Evolutionary conservation across 164 flowering plant species (phyloP), one percentile per base, ranked within the genome.

Genomic region (Magnolia changhungtana): DNA sequence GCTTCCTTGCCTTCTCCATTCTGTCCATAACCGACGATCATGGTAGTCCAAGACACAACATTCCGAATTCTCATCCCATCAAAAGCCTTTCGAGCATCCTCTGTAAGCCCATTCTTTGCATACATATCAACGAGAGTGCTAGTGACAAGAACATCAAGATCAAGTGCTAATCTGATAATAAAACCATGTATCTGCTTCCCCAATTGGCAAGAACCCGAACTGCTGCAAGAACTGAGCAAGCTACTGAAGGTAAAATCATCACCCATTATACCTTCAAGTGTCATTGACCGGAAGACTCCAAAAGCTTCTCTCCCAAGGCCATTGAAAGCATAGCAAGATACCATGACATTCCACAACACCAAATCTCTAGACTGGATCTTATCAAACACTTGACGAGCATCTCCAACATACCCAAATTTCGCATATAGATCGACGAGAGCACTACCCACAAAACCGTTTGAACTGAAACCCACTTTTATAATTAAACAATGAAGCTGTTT

Each of bases 341-440:
- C 72, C 90, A 90, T 89, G 69, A 84, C 91, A 80, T 88, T 90
- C 93, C 97, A 88, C 65, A 85, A 77, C 67, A 90, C 92, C 80
- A 88, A 73, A 80, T 89, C 92, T 79, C 79, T 85, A 10, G 24
- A 24, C 71, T 68, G 2, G 61, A 80, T 83, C 19, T 24, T 50
- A 80, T 89, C 86, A 77, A 92, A 91, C 51, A 81, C 86, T 52
- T 69, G 70, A 68, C 86, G 74, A 4, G 91, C 90, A 67, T 88
- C 86, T 72, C 76, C 82, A 49, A 87, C 80, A 50, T 79, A 75
- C 11, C 89, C 85, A 75, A 79, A 81, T 73, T 89, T 87, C 8
- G 83, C 90, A 76, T 89, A 90, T 4, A 90, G 71, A 80, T 86
- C 88, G 65, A 87, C 83, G 69, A 91, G 80, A 72, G 83, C 80